Percentiles rank a stretch among this genome's conserved stretches.
These are phyloP conservation scores for Monoraphidium neglectum DNA, from an alignment of 139 green algal species.

Conservation along the genomic window DNA sequence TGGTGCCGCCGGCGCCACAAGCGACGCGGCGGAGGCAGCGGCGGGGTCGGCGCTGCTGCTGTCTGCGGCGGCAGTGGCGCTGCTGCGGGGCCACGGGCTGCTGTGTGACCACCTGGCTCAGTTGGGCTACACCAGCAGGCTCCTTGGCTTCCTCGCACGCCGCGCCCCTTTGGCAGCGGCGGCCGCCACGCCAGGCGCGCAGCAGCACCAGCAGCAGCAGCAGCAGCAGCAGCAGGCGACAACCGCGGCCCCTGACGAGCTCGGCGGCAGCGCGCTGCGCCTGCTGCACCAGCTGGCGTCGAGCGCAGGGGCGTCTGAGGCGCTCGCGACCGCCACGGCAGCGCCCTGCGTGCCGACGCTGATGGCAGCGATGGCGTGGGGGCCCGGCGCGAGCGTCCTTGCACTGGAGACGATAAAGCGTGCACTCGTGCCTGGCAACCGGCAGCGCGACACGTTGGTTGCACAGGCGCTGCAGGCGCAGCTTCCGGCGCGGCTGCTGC, in stretches of 20 bases:
- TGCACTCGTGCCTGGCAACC: slow-evolving; percentile 53
- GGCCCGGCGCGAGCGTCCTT: slow-evolving; percentile 57
- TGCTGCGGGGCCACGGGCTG: slow-evolving; percentile 59
- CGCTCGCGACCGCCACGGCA: slow-evolving; percentile 46
- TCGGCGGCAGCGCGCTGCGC: slow-evolving; percentile 62
- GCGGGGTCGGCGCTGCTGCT: slow-evolving; percentile 54
- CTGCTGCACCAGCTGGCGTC: slow-evolving; percentile 76
- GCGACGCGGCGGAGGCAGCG: background rate
- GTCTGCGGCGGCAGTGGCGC: slow-evolving; percentile 66
- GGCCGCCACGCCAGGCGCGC: background rate
- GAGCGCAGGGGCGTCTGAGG: slow-evolving; percentile 49
- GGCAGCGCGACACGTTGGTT: slow-evolving; percentile 68
- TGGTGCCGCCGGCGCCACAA: background rate
- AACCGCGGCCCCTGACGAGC: slow-evolving; percentile 38
- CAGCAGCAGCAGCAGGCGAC: slow-evolving; percentile 5
- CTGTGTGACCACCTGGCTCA: slow-evolving; percentile 69
- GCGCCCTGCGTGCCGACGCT: slow-evolving; percentile 51
- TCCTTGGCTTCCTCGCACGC: slow-evolving; percentile 53
- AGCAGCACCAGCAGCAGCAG: background rate
- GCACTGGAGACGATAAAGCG: slow-evolving; percentile 78
- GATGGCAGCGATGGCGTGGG: slow-evolving; percentile 46
- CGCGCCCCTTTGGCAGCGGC: slow-evolving; percentile 11
- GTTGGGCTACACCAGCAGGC: slow-evolving; percentile 65
- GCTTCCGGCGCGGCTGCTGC: slow-evolving; percentile 53
- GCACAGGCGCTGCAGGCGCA: slow-evolving; percentile 45